phyloP scores from a whole-genome alignment of 805 yeast species.

The Starmera dryadoides region DNA sequence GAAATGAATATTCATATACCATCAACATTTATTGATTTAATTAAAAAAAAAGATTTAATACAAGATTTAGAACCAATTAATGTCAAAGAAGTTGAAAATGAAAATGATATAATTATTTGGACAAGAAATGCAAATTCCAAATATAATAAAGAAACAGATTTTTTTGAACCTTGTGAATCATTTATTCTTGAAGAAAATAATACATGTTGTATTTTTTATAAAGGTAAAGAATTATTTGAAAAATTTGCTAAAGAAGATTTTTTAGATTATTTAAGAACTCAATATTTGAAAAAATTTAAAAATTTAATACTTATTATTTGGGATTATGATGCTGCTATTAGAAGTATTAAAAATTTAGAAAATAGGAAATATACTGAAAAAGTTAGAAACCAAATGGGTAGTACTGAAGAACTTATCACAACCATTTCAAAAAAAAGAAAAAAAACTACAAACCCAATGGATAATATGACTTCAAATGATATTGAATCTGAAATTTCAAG shows the following conservation, averaged over 20 bases:
- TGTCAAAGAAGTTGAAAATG: slow-evolving; percentile 23
- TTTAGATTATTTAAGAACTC: slow-evolving; percentile 15
- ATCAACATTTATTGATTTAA: slow-evolving; percentile 14
- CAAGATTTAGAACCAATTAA: slow-evolving; percentile 16
- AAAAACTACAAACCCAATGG: slow-evolving; percentile 2
- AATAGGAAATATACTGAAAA: slow-evolving; percentile 36
- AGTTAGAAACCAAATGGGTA: slow-evolving; percentile 24
- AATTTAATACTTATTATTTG: slow-evolving; percentile 37
- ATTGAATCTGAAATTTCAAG: slow-evolving; percentile 35
- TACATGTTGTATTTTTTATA: slow-evolving; percentile 34
- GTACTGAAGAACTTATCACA: neutral
- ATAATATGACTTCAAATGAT: slow-evolving; percentile 4
- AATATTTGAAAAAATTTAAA: slow-evolving; percentile 16
- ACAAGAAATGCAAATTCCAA: slow-evolving; percentile 38
- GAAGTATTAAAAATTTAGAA: slow-evolving; percentile 35
- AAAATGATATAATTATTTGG: slow-evolving; percentile 33
- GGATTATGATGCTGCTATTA: slow-evolving; percentile 40
- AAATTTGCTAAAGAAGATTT: slow-evolving; percentile 22
- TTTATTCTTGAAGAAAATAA: slow-evolving; percentile 34
- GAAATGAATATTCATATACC: slow-evolving; percentile 45
- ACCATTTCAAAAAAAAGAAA: slow-evolving; percentile 1
- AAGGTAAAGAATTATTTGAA: slow-evolving; percentile 37
- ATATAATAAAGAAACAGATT: slow-evolving; percentile 41
- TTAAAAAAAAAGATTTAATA: slow-evolving; percentile 22
- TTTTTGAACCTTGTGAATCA: slow-evolving; percentile 46